phyloP scores from a whole-genome alignment of 331 rosid genomes.

The Rosa hybrid region DNA sequence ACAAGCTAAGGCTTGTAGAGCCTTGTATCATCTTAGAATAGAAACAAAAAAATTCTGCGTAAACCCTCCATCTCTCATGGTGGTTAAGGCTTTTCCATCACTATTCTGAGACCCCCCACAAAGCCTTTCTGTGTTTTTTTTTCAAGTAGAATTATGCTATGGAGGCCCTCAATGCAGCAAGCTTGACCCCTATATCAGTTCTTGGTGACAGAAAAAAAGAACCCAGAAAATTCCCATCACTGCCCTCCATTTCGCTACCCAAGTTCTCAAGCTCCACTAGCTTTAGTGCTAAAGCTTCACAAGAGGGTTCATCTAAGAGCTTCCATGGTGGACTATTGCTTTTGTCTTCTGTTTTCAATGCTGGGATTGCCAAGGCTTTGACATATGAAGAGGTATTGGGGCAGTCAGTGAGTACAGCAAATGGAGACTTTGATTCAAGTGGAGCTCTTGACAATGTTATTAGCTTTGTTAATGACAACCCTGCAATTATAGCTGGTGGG shows the following conservation, averaged over 20 bases:
- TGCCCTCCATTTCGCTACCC: conserved; percentile 37
- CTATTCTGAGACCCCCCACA: conserved; percentile 32
- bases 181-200: conserved; percentile 76
- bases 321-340: conserved; percentile 57
- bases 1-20: conserved; percentile 38
- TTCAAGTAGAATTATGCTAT: conserved; percentile 60
- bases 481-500: conserved; percentile 73
- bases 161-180: conserved; percentile 94
- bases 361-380: conserved; percentile 62
- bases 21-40: conserved; percentile 24
- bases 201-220: conserved; percentile 60
- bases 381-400: conserved; percentile 80
- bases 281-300: conserved; percentile 26
- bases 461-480: conserved; percentile 68
- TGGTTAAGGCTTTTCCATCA: conserved; percentile 31
- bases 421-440: conserved; percentile 52
- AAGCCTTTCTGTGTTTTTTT: neutral
- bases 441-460: conserved; percentile 52
- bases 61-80: conserved; percentile 45
- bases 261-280: conserved; percentile 46
- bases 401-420: conserved; percentile 32
- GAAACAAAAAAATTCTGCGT: conserved; percentile 30
- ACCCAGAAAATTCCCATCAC: conserved; percentile 50
- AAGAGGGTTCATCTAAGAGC: conserved; percentile 33
- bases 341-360: conserved; percentile 55